phyloP scores from a whole-genome alignment of 768 basidiomycete species.

The Lactifluus rugatus region DNA sequence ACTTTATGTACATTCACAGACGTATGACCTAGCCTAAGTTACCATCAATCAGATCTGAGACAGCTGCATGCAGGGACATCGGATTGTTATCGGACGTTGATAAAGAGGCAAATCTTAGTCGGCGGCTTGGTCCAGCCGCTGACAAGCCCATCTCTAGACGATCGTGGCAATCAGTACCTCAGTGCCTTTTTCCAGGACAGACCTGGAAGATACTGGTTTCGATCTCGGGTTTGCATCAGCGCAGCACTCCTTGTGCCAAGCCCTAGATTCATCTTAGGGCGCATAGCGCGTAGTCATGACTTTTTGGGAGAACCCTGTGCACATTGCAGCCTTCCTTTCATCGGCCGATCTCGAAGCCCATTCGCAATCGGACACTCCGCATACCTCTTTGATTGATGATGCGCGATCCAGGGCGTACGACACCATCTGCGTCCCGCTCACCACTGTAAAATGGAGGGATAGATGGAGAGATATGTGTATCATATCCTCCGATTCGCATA shows the following conservation, averaged over 20 bases:
- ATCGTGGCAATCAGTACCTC: background rate
- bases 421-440: constrained; percentile 73
- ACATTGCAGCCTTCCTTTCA: constrained; percentile 16
- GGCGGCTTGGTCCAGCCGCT: background rate
- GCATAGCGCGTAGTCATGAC: constrained; percentile 18
- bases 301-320: constrained; percentile 24
- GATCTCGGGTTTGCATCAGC: background rate
- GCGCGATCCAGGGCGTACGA: constrained; percentile 64
- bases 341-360: constrained; percentile 9
- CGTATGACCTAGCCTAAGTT: background rate
- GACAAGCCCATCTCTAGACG: background rate
- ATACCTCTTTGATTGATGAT: constrained; percentile 38
- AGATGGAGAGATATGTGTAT: constrained; percentile 90
- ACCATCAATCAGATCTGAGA: constrained; percentile 1
- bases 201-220: background rate
- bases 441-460: constrained; percentile 75
- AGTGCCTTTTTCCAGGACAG: background rate
- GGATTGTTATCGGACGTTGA: background rate
- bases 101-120: background rate
- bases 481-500: constrained; percentile 36
- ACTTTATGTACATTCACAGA: background rate
- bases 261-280: background rate
- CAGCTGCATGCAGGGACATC: background rate
- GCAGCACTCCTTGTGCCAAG: background rate
- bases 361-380: constrained; percentile 10